Base-by-base conservation (phyloP, 805 yeast species). In the Yamadazyma philogaea region DNA sequence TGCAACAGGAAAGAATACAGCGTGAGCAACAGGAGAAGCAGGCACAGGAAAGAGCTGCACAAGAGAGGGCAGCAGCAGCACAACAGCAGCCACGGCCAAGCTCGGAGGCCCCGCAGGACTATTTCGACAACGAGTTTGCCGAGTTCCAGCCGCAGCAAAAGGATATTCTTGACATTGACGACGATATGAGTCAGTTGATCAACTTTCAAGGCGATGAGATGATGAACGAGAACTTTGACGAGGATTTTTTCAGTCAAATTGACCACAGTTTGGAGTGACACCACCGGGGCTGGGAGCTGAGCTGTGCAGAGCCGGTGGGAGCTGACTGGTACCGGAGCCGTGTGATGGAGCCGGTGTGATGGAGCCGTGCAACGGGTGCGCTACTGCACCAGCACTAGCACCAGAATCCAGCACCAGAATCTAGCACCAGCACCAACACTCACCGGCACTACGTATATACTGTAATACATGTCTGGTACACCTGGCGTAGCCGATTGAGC, bases 131-230 rank as follows among this genome's bases (percentile, higher is more conserved):
- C n/a, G 11, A 21, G 14, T 48, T 48, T 22, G 34, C 45, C 24
- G 46, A 43, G 21, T 48, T 45, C 30, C 52, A 45, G 26, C 37
- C 34, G 7, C 31, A 19, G n/a, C 37, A 28, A 27, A 24, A 31
- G 8, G 38, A 36, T 14, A 28, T 42, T 19, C 27, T 26, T 28
- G 32, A 40, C 22, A 42, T 40, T 8, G 46, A 44, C 20, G 66
- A 61, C 39, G 68, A 62, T 32, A 64, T 65, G 60, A 66, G 59
- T 6, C 66, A 61, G 33, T 52, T 65, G 38, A 63, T 63, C 12
- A 59, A 61, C 36, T 64, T 64, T 43, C 60, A 63, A 33, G 63
- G 52, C 17, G 64, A 56, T 34, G 67, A 55, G 7, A 37, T 27
- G 58, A 60, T 39, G 61, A 36, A 40, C 7, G 61, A 50, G 2